Evolutionary conservation across 441 rosid genomes (phyloP).

Genomic region (Rhodomyrtus psidioides): DNA sequence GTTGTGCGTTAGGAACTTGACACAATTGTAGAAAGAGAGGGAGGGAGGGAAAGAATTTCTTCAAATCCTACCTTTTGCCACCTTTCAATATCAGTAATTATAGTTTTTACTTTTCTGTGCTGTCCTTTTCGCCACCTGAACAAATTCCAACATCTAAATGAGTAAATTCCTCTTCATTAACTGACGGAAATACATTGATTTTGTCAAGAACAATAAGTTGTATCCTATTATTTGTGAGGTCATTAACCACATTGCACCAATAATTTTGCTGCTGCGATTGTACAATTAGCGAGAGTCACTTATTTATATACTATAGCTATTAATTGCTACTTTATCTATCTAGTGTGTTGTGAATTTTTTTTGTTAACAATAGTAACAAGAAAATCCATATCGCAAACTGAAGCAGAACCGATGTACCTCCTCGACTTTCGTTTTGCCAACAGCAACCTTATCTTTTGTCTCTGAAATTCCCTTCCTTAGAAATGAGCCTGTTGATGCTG

Average conservation of each 20-base stretch:
- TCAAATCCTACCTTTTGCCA: constrained; percentile 79
- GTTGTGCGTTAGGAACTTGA: not conserved
- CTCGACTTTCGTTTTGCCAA: constrained; percentile 87
- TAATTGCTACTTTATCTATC: not conserved
- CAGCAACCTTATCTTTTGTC: constrained; percentile 81
- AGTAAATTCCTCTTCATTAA: not conserved
- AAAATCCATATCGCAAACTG: not conserved
- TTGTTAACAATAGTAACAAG: not conserved
- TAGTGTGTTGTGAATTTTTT: not conserved
- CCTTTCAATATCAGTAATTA: constrained; percentile 84
- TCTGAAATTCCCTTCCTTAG: constrained; percentile 76
- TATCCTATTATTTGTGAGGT: not conserved
- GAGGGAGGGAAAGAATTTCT: not conserved
- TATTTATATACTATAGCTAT: not conserved
- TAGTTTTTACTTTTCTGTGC: constrained; percentile 83
- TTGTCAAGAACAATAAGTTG: not conserved
- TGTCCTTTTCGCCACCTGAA: constrained; percentile 84
- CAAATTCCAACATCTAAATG: constrained; percentile 7
- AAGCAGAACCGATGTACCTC: constrained; percentile 44
- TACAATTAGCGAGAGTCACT: not conserved
- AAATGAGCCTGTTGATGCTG: constrained; percentile 83
- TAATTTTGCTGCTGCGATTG: not conserved
- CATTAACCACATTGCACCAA: not conserved
- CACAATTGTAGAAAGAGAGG: not conserved
- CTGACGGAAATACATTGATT: not conserved